Conservation (phyloP, 441 rosid genomes). For the Populus hybrid region DNA sequence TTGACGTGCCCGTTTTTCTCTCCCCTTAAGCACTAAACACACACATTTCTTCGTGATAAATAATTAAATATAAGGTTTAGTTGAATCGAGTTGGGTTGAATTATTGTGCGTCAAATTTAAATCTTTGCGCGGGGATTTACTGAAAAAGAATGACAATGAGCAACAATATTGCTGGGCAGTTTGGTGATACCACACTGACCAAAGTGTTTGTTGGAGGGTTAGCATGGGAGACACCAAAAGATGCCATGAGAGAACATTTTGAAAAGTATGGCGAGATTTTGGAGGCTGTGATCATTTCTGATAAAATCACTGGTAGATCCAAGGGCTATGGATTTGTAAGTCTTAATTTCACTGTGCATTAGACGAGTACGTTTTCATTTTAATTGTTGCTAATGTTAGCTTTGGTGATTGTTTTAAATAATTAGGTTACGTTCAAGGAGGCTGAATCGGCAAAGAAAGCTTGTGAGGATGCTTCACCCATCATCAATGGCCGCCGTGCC, state of each 20-base stretch:
- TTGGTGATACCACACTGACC: conserved; percentile 85
- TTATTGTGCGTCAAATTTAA: background rate
- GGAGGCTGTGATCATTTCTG: conserved; percentile 90
- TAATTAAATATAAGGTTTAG: background rate
- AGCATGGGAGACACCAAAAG: conserved; percentile 93
- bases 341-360: background rate
- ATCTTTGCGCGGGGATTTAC: background rate
- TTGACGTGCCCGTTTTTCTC: conserved; percentile 2
- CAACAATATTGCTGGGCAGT: conserved; percentile 42
- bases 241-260: conserved; percentile 73
- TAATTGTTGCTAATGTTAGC: background rate
- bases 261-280: conserved; percentile 82
- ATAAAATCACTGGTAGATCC: conserved; percentile 85
- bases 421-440: conserved; percentile 85
- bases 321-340: conserved; percentile 95
- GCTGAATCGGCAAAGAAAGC: conserved; percentile 77
- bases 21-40: background rate
- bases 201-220: conserved; percentile 94
- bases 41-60: background rate
- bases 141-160: conserved; percentile 38
- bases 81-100: background rate
- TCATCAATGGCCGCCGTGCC: conserved; percentile 88
- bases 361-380: background rate
- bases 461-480: conserved; percentile 74
- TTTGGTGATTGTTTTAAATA: background rate